Evolutionary conservation across 345 rosid genomes (phyloP), one percentile per base, ranked within the genome.

Genomic region (Arabis hirsuta): DNA sequence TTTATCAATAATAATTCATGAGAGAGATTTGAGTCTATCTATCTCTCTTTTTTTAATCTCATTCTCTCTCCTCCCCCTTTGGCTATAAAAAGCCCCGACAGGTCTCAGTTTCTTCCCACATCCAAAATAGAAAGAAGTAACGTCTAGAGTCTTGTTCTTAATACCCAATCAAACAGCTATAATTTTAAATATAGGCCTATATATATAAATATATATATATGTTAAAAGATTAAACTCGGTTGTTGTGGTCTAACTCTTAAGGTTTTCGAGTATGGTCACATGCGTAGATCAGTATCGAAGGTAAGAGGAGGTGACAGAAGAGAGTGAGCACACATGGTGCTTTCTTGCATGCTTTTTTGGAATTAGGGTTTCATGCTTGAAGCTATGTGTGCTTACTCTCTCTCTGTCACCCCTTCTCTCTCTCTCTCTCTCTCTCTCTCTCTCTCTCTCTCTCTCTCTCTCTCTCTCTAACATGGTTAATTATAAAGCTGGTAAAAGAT

Each of bases 251-350:
- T 36, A 73, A 7, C 39, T 27, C 29, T 19, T 19, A 42, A 45
- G 64, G 24, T 34, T 22, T 61, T 67, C 4, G 22, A 54, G 47
- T 43, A 2, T 34, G 54, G 16, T 62, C 31, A 9, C 19, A 48
- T 19, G 45, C 13, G 42, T 10, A 56, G 32, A 29, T 29, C 7
- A 39, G 41, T 24, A 34, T 45, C 45, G 16, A 67, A 76, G 85
- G 88, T 82, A 85, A 78, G 77, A 58, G 85, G 89, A 72, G 96
- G 90, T 89, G 96, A 91, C 97, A 91, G 97, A 89, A 91, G 96
- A 91, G 94, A 91, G 97, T 88, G 97, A 92, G 97, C 97, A 92
- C 97, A 81, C 83, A 85, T 82, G 89, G 96, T 77, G 32, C 50
- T 88, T 88, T 87, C 94, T 78, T 89, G 97, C 97, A 86, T 85